Evolutionary conservation across 805 yeast species (phyloP), one percentile per base, ranked within the genome.

Genomic region (Komagataella phaffii): DNA sequence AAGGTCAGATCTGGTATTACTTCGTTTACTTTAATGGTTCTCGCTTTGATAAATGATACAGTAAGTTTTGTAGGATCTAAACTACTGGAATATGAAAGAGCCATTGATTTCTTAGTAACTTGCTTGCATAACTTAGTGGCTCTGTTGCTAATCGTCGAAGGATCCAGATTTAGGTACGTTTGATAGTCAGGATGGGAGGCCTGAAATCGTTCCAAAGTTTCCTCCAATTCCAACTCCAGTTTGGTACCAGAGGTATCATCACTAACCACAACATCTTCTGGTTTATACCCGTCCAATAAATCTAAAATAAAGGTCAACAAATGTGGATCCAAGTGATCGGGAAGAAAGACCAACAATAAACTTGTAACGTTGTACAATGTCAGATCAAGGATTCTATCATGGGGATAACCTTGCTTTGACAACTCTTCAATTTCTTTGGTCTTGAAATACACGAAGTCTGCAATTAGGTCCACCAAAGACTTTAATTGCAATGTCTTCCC

Each of bases 11-110:
- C 53, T 5, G 54, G 50, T 3, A 56, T 51, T 3, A 58, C 49
- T 14, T 51, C 46, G 30, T 63, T 63, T 1, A 58, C 30, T 44
- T 50, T 54, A 10, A 61, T 24, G 2, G 62, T 50, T 17, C 62
- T 54, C 3, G 60, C 51, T 46, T 58, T 60, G 12, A 60, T 56
- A 50, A 59, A 63, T 14, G 47, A 46, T 30, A 30, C 6, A 30
- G 14, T 30, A 5, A 30, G 40, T 10, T 30, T 30, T 14, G 40
- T 30, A 14, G 40, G 40, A 30, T 30, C 40, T 14, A 30, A 3
- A 30, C 40, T 30, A 8, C 40, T 30, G 14, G 40, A 30, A 30
- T 30, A 30, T 10, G 40, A 30, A 30, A 30, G 6, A 2, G 40
- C 40, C 40, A 30, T 30, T 30, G 40, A 7, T 14, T 30, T 30